Conservation (phyloP, 805 yeast genomes). For the Barnettozyma salicaria region DNA sequence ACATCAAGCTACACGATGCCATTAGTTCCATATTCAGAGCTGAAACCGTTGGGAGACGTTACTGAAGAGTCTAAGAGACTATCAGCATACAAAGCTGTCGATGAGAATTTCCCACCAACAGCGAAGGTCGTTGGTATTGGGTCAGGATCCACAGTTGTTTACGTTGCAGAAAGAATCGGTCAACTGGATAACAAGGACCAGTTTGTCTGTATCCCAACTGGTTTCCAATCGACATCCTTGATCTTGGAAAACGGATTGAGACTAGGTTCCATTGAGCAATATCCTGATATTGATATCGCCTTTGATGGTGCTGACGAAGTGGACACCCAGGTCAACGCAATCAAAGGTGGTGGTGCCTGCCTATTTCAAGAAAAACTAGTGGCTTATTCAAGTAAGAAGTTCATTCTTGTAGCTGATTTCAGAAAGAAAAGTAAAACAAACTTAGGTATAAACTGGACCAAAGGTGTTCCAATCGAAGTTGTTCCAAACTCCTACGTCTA, state of each 20-base stretch:
- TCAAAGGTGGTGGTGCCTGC: constrained; percentile 99
- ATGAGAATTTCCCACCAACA: constrained; percentile 64
- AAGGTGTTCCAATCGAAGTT: constrained; percentile 94
- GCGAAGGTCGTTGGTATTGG: constrained; percentile 89
- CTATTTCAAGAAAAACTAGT: constrained; percentile 93
- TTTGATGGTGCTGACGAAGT: constrained; percentile 99
- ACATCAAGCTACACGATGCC: constrained; percentile 17
- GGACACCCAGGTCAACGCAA: constrained; percentile 71
- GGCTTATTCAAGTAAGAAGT: constrained; percentile 69
- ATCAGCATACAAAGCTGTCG: constrained; percentile 91
- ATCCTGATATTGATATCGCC: constrained; percentile 78
- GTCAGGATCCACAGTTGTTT: constrained; percentile 96
- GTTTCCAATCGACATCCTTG: constrained; percentile 87
- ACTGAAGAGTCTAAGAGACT: constrained; percentile 81
- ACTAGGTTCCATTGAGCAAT: constrained; percentile 80
- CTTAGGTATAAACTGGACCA: constrained; percentile 77
- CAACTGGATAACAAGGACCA: constrained; percentile 47
- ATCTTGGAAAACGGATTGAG: constrained; percentile 75
- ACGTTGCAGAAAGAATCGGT: constrained; percentile 91
- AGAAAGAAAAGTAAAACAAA: constrained; percentile 65
- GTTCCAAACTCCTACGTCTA: constrained; percentile 84
- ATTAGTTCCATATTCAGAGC: constrained; percentile 20
- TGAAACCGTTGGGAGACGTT: constrained; percentile 30
- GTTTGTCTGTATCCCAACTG: constrained; percentile 88
- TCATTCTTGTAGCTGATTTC: constrained; percentile 87